phyloP scores from a whole-genome alignment of 768 basidiomycete species.

The Boletellus ananas region DNA sequence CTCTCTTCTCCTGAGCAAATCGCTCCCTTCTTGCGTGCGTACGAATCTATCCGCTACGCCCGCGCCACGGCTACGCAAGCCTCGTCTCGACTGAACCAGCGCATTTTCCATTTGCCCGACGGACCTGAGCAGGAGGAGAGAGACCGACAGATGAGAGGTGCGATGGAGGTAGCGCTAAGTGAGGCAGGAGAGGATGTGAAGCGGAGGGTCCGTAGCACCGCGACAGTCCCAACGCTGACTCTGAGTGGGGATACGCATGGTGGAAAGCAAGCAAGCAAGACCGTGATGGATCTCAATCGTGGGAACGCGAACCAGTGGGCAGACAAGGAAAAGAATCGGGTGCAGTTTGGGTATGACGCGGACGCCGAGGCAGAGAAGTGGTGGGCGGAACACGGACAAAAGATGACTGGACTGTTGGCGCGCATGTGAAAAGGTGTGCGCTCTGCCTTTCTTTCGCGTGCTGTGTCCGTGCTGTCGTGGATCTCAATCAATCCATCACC shows the following conservation, averaged over 20 bases:
- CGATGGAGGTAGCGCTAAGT: conserved; percentile 40
- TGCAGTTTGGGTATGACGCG: conserved; percentile 53
- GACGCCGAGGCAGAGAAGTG: conserved; percentile 48
- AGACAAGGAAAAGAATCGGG: conserved; percentile 45
- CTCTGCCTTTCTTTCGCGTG: no score
- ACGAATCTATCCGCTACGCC: conserved; percentile 46
- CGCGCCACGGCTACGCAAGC: conserved; percentile 50
- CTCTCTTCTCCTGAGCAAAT: conserved; percentile 43
- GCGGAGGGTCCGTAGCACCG: conserved; percentile 9
- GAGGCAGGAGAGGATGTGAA: conserved; percentile 14
- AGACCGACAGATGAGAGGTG: conserved; percentile 47
- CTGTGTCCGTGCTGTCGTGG: no score
- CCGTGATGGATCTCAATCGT: not conserved
- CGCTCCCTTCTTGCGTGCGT: conserved; percentile 44
- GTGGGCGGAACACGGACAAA: conserved; percentile 38
- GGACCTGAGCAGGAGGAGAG: conserved; percentile 49
- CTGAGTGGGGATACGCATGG: not conserved
- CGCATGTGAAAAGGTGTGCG: no score
- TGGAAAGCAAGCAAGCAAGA: not conserved
- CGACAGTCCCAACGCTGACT: not conserved
- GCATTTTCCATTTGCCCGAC: conserved; percentile 54
- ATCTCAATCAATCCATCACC: no score
- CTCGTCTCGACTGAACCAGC: conserved; percentile 47
- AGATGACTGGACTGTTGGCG: conserved; percentile 11
- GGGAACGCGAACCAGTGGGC: conserved; percentile 57